Evolutionary conservation across 768 basidiomycete genomes (phyloP), one percentile per base, ranked within the genome.

Genomic region (Suillus subluteus): DNA sequence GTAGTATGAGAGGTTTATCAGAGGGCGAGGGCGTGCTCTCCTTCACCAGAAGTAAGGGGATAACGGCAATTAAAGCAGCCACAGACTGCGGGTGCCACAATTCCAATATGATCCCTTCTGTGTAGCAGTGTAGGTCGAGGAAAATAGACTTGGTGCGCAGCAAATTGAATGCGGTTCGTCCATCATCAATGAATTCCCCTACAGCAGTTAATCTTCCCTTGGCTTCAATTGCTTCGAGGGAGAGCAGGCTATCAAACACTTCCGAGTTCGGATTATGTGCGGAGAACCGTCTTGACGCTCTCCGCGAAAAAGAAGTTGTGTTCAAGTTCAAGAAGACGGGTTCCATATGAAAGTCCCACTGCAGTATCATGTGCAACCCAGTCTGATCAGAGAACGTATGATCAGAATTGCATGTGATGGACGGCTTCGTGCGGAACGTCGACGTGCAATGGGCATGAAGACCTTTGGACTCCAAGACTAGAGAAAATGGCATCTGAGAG

Each of bases 71-170:
- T n/a, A 92, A 70, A 6, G 84, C 80, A 44, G 82, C 80, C 65
- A 91, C 76, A 41, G 87, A 87, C 50, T 82, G 79, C 5, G 84
- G 84, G 54, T 89, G 84, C 89, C 90, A 92, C 6, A 93, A 77
- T 71, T 93, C 88, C 61, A 90, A 66, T 56, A 85, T 83, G n/a
- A 91, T 74, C 9, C 83, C 83, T 69, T 91, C 90, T 12, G 87
- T 80, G 4, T 82, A 82, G 46, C 82, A 75, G 64, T 83, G 81
- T 23, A 88, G 71, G 56, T 87, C 82, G 2, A 84, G 69, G 66
- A 83, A 78, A 30, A 78, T 65, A 0, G 88, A 84, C 5, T 76
- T 75, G 37, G 79, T 67, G 65, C 84, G 80, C 58, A 89, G 70
- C 21, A 79, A 74, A 16, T 85, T 77, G 35, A 81, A 73, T 23